phyloP scores from a whole-genome alignment of 768 basidiomycete species.

The Pseudohyphozyma bogoriensis region DNA sequence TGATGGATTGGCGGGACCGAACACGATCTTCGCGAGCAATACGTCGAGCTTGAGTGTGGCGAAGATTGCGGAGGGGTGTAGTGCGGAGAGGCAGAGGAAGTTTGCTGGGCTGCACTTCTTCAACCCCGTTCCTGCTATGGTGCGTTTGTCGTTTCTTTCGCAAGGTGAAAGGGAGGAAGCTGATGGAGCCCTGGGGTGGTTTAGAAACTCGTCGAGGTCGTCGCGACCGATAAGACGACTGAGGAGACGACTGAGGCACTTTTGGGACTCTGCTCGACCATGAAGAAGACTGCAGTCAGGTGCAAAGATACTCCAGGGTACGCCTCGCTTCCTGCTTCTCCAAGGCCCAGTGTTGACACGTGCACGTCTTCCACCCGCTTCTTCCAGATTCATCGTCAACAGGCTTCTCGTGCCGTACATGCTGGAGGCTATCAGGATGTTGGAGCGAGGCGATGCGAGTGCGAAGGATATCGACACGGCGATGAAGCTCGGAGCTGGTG shows the following conservation, averaged over 20 bases:
- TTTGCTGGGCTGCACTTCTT: conserved; percentile 43
- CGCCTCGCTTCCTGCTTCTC: background rate
- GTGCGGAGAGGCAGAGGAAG: conserved; percentile 34
- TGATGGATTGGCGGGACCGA: conserved; percentile 35
- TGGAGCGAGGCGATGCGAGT: conserved; percentile 43
- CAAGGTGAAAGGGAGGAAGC: background rate
- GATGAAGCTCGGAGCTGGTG: conserved; percentile 44
- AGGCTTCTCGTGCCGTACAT: conserved; percentile 42
- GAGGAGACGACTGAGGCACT: conserved; percentile 38
- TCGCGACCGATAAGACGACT: conserved; percentile 38
- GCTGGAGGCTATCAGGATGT: conserved; percentile 43
- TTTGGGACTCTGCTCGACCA: conserved; percentile 37
- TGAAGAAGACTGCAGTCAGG: conserved; percentile 41
- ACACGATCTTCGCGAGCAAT: conserved; percentile 42
- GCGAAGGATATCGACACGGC: conserved; percentile 42
- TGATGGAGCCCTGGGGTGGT: background rate
- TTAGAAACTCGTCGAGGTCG: conserved; percentile 38
- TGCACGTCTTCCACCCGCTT: background rate
- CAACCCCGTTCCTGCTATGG: conserved; percentile 42
- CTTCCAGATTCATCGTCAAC: conserved; percentile 42
- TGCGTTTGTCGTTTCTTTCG: conserved; percentile 12
- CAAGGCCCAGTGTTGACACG: no score
- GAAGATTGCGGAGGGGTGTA: conserved; percentile 39
- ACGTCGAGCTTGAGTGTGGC: conserved; percentile 40
- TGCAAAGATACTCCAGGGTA: conserved; percentile 44